Conservation (phyloP, 495 filamentous ascomycete species). For the Bryoglossum gracile region DNA sequence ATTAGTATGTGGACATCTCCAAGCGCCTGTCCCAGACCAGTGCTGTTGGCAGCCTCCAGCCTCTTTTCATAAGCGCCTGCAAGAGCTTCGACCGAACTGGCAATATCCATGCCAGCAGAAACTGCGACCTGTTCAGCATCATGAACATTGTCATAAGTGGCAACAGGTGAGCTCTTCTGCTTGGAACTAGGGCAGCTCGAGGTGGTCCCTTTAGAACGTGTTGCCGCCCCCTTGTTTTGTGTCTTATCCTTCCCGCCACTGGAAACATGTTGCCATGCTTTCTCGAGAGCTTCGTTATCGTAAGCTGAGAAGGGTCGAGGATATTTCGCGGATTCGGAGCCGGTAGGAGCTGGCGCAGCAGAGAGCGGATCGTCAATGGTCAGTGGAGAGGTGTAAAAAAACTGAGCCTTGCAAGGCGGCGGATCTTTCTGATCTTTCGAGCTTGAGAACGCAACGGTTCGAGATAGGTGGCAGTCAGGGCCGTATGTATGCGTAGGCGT, state of each 20-base stretch:
- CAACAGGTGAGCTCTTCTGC: no score
- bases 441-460: slow-evolving; percentile 7
- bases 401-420: slow-evolving; percentile 57
- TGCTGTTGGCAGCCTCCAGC: no score
- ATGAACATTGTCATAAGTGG: no score
- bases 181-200: background rate
- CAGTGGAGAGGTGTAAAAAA: slow-evolving; percentile 71
- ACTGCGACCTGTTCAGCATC: no score
- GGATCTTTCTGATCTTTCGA: slow-evolving; percentile 35
- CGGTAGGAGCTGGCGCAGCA: slow-evolving; percentile 48
- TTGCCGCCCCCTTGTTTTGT: background rate
- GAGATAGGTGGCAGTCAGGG: slow-evolving; percentile 39
- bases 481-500: slow-evolving; percentile 49
- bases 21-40: no score
- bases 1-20: no score
- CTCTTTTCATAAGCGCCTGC: no score
- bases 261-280: slow-evolving; percentile 62
- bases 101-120: no score
- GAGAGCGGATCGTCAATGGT: slow-evolving; percentile 80
- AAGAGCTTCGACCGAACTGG: no score
- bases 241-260: slow-evolving; percentile 28
- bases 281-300: slow-evolving; percentile 67
- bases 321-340: slow-evolving; percentile 46
- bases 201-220: background rate
- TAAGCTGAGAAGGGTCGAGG: slow-evolving; percentile 70